Base-by-base conservation (phyloP, 805 yeast species). In the Ogataea populi-albae region DNA sequence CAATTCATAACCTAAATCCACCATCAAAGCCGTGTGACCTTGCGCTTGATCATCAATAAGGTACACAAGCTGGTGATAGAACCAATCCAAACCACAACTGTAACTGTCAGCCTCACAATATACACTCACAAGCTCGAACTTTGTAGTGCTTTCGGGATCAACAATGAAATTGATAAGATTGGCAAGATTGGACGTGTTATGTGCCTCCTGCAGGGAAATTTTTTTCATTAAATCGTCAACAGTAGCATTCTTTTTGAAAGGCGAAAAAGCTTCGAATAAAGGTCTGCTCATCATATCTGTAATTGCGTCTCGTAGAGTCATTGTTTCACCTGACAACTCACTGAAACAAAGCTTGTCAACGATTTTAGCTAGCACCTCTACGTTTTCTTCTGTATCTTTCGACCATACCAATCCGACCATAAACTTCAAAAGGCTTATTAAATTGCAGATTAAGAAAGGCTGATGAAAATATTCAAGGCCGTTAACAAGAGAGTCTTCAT, bases 401-500 rank as follows among this genome's bases (percentile, higher is more conserved):
- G 33, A 6, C 56, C 59, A 49, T 14, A 47, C 34, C 23, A 35
- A 32, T 18, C 40, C 38, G 7, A 48, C 38, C 17, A 57, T 15
- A n/a, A 35, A 43, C 23, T 46, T 44, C 16, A 55, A 29, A 3
- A 79, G 71, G n/a, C 75, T 73, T 5, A 75, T 61, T 22, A 79
- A 52, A 9, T 81, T 72, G 6, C 73, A 65, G 2, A 84, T 66
- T 45, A 91, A 65, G 44, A 86, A 84, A 3, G 86, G 83, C 50
- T 89, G 96, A 29, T 84, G 66, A 47, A 91, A 83, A 51, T 89
- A 87, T 51, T 89, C 97, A 23, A 91, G 65, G 0, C 96, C 97
- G 37, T 84, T 85, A 31, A 69, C 71, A 26, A 87, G 65, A 4
- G 77, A 71, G 4, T 79, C 80, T 7, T 71, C 55, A 45, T 78